These are phyloP conservation scores for Exophiala alcalophila DNA, from an alignment of 2,329 filamentous ascomycete genomes.

Conservation along the genomic window DNA sequence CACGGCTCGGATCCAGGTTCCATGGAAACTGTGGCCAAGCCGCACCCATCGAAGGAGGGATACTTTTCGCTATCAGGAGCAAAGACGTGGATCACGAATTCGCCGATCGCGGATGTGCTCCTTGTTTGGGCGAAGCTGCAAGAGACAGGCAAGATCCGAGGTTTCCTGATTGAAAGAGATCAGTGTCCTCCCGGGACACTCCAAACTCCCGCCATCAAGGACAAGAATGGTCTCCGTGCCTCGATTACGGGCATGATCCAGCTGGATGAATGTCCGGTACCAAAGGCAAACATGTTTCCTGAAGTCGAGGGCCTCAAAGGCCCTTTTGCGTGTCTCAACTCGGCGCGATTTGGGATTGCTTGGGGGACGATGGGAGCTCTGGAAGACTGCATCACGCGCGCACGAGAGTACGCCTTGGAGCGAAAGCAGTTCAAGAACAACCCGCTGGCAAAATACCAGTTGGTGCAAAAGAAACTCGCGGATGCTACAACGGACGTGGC, in stretches of 20 bases:
- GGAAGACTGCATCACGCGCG: constrained; percentile 81
- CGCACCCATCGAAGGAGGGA: constrained; percentile 78
- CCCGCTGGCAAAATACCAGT: constrained; percentile 90
- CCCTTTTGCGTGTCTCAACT: constrained; percentile 92
- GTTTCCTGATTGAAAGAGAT: constrained; percentile 83
- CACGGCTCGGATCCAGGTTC: constrained; percentile 88
- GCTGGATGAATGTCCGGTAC: constrained; percentile 83
- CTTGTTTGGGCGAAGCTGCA: constrained; percentile 92
- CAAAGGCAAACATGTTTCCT: constrained; percentile 90
- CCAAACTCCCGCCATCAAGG: constrained; percentile 85
- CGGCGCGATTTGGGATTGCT: constrained; percentile 87
- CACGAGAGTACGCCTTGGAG: constrained; percentile 84
- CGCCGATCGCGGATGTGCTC: constrained; percentile 79
- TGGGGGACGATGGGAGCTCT: constrained; percentile 91
- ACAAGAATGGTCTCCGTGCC: constrained; percentile 91
- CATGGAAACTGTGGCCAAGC: constrained; percentile 84
- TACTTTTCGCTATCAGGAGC: constrained; percentile 74
- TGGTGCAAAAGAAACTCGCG: constrained; percentile 95
- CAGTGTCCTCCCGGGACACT: constrained; percentile 83
- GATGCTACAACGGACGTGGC: constrained; percentile 89
- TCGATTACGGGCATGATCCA: constrained; percentile 98
- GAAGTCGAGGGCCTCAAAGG: constrained; percentile 80
- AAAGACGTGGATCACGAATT: constrained; percentile 97
- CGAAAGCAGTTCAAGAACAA: constrained; percentile 95
- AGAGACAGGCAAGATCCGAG: constrained; percentile 87